Conservation (phyloP, 2,329 filamentous ascomycete genomes). For the Paramyrothecium sp. region DNA sequence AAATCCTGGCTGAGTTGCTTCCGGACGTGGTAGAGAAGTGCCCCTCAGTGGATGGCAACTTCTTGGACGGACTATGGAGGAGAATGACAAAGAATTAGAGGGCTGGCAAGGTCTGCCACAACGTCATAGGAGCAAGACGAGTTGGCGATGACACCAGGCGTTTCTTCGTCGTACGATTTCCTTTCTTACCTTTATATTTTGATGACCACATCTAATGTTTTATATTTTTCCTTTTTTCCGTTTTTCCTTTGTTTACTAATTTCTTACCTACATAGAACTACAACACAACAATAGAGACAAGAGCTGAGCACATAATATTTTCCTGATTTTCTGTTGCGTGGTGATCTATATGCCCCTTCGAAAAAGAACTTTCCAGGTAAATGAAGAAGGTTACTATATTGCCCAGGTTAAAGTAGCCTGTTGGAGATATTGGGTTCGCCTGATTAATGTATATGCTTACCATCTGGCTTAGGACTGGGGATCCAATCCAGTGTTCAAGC, state of each 20-base stretch:
- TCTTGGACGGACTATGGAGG: constrained; percentile 11
- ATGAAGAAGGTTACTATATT: too few species aligned
- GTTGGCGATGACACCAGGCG: neutral
- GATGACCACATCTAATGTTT: neutral
- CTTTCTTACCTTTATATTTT: neutral
- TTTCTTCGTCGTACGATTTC: neutral
- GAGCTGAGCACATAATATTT: neutral
- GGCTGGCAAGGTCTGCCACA: too few species aligned
- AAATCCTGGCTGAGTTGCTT: constrained; percentile 12
- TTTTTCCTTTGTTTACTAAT: neutral
- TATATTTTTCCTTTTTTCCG: neutral
- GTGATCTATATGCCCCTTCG: too few species aligned
- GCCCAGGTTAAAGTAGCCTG: too few species aligned
- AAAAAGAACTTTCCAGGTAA: too few species aligned
- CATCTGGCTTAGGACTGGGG: too few species aligned
- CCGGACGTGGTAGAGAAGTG: constrained; percentile 14
- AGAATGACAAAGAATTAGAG: constrained; percentile 3
- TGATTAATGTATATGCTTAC: too few species aligned
- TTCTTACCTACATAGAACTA: neutral
- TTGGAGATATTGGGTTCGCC: too few species aligned
- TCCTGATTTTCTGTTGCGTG: neutral
- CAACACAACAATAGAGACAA: neutral
- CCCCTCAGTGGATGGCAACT: constrained; percentile 14
- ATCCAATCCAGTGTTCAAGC: too few species aligned
- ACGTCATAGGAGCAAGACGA: neutral